Conservation (phyloP, 345 rosid species). For the Litchi chinensis region DNA sequence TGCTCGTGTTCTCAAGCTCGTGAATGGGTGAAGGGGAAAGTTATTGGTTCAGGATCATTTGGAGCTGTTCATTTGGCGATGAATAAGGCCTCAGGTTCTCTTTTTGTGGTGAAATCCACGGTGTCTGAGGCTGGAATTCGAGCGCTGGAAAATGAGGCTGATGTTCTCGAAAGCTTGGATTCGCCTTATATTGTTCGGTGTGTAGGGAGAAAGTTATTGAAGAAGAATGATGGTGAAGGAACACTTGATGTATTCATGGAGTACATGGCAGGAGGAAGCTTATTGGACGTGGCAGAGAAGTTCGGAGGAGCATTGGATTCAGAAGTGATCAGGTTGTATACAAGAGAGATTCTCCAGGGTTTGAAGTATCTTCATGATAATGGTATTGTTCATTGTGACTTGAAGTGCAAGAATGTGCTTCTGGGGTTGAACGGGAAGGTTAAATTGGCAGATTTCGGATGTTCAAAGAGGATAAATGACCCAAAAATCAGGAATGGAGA, state of each 20-base stretch:
- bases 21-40: constrained; percentile 36
- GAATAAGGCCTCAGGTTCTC: constrained; percentile 30
- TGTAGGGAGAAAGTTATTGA: constrained; percentile 22
- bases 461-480: constrained; percentile 30
- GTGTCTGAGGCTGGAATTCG: constrained; percentile 11
- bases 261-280: constrained; percentile 44
- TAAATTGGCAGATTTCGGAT: constrained; percentile 47
- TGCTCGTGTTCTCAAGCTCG: constrained; percentile 10
- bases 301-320: constrained; percentile 41
- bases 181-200: constrained; percentile 35
- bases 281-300: constrained; percentile 29
- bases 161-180: constrained; percentile 30
- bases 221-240: constrained; percentile 7
- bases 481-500: not conserved
- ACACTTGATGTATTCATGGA: constrained; percentile 37
- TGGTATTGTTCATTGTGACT: constrained; percentile 42
- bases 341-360: constrained; percentile 35
- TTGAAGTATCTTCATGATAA: constrained; percentile 38
- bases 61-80: constrained; percentile 43
- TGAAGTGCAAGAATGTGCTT: constrained; percentile 43
- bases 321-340: constrained; percentile 28
- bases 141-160: constrained; percentile 32
- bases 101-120: constrained; percentile 36
- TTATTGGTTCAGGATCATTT: constrained; percentile 37
- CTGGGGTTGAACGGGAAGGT: constrained; percentile 30